Evolutionary conservation across 805 yeast genomes (phyloP).

Genomic region (Starmerella ratchasimensis): DNA sequence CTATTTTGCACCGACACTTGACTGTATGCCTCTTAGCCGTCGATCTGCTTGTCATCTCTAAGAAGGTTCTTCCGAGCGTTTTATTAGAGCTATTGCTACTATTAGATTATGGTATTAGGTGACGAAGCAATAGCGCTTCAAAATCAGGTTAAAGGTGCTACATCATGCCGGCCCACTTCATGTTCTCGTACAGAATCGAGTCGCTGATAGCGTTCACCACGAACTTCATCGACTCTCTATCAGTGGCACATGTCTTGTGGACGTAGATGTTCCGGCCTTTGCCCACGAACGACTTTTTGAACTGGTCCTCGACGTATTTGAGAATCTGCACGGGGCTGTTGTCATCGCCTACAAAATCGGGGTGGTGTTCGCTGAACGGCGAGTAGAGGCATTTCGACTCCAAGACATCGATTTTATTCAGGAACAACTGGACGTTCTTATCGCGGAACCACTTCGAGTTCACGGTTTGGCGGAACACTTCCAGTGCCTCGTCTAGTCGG

Average conservation of each 20-base stretch:
- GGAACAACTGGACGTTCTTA: conserved; percentile 78
- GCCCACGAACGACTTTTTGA: conserved; percentile 47
- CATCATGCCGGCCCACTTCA: conserved; percentile 28
- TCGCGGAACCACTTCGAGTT: conserved; percentile 73
- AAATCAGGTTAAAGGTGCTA: too few relatives aligned
- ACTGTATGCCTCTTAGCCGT: too few relatives aligned
- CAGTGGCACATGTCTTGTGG: conserved; percentile 93
- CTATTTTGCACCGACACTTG: too few relatives aligned
- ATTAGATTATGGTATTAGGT: too few relatives aligned
- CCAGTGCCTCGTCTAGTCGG: conserved; percentile 80
- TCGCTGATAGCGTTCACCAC: conserved; percentile 89
- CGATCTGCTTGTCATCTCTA: too few relatives aligned
- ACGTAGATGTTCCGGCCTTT: conserved; percentile 69
- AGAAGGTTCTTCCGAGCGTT: too few relatives aligned
- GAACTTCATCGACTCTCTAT: conserved; percentile 73
- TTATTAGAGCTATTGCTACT: too few relatives aligned
- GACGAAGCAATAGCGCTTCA: too few relatives aligned
- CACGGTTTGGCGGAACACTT: conserved; percentile 67
- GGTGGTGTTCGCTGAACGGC: conserved; percentile 58
- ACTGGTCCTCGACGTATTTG: conserved; percentile 55
- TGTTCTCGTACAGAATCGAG: conserved; percentile 68
- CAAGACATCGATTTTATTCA: conserved; percentile 78
- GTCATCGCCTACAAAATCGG: conserved; percentile 58
- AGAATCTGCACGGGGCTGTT: conserved; percentile 53
- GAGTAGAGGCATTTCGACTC: conserved; percentile 51